Conservation (phyloP, 1,139 yeast genomes). For the Yamadazyma songkhlaensis region DNA sequence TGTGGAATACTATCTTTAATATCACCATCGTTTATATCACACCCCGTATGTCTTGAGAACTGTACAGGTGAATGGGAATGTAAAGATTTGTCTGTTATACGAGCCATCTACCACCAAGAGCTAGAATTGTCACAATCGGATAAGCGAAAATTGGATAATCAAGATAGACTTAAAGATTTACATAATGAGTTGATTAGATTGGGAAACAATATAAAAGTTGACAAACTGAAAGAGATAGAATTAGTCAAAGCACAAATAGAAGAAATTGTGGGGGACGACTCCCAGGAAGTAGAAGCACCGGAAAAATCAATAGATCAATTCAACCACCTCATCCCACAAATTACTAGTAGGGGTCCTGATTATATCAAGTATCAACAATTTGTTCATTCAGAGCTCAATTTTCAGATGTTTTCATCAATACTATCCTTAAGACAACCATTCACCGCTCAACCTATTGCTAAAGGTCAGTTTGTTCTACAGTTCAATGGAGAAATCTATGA, state of each 20-base stretch:
- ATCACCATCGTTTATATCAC: constrained; percentile 5
- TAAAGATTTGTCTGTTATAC: constrained; percentile 14
- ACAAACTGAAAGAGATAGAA: constrained; percentile 14
- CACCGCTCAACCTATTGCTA: constrained; percentile 59
- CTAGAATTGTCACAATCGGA: constrained; percentile 20
- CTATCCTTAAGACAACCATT: constrained; percentile 78
- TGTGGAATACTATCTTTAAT: constrained; percentile 22
- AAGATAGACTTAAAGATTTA: constrained; percentile 23
- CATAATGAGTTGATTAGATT: constrained; percentile 20
- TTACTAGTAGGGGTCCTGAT: constrained; percentile 58
- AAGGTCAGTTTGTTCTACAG: constrained; percentile 44
- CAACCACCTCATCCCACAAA: constrained; percentile 35
- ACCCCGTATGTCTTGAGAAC: constrained; percentile 6
- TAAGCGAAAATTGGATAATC: constrained; percentile 23
- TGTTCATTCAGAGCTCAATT: constrained; percentile 8
- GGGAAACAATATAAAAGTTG: constrained; percentile 29
- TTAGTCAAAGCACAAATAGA: constrained; percentile 17
- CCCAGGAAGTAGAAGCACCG: not conserved
- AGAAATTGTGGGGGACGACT: constrained; percentile 14
- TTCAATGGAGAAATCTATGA: constrained; percentile 90
- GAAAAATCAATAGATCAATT: constrained; percentile 11
- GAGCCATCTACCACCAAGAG: constrained; percentile 17
- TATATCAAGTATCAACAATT: constrained; percentile 21
- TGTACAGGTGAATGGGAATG: constrained; percentile 19
- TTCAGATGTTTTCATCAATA: constrained; percentile 61